phyloP scores from a whole-genome alignment of 805 yeast species.

The Cyberlindnera suaveolens region DNA sequence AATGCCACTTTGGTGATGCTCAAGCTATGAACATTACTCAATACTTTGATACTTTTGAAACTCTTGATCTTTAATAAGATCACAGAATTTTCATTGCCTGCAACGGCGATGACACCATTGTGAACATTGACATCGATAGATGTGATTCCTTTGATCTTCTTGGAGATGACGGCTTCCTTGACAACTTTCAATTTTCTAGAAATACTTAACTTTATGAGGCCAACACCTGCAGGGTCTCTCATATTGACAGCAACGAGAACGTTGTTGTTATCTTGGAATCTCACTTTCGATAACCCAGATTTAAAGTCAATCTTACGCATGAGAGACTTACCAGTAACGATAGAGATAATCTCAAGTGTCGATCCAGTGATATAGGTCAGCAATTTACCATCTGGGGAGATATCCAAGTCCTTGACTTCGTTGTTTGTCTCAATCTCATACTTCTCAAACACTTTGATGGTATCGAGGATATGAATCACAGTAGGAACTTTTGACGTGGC shows the following conservation, averaged over 20 bases:
- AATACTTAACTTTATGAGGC: slow-evolving; percentile 12
- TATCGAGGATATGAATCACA: slow-evolving; percentile 55
- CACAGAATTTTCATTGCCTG: slow-evolving; percentile 54
- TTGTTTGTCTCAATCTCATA: slow-evolving; percentile 52
- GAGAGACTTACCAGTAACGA: slow-evolving; percentile 34
- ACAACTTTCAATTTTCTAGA: slow-evolving; percentile 14
- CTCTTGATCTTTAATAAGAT: slow-evolving; percentile 37
- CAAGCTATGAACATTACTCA: slow-evolving; percentile 55
- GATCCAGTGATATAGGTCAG: slow-evolving; percentile 58
- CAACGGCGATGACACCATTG: slow-evolving; percentile 34
- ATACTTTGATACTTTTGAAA: slow-evolving; percentile 44
- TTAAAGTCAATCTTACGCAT: slow-evolving; percentile 29
- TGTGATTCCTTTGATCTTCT: slow-evolving; percentile 31
- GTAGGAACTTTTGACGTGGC: slow-evolving; percentile 69
- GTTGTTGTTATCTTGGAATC: slow-evolving; percentile 24
- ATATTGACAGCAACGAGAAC: slow-evolving; percentile 12
- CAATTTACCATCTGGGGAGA: slow-evolving; percentile 66
- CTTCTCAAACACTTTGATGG: slow-evolving; percentile 47
- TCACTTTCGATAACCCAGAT: slow-evolving; percentile 28
- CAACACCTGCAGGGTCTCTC: slow-evolving; percentile 12
- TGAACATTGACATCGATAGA: slow-evolving; percentile 39
- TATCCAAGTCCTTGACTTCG: slow-evolving; percentile 58
- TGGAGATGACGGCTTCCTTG: slow-evolving; percentile 14
- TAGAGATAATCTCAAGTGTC: slow-evolving; percentile 39
- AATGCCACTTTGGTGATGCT: slow-evolving; percentile 70